phyloP scores from a whole-genome alignment of 2,329 filamentous ascomycete genomes.

The Aspergillus flavus region DNA sequence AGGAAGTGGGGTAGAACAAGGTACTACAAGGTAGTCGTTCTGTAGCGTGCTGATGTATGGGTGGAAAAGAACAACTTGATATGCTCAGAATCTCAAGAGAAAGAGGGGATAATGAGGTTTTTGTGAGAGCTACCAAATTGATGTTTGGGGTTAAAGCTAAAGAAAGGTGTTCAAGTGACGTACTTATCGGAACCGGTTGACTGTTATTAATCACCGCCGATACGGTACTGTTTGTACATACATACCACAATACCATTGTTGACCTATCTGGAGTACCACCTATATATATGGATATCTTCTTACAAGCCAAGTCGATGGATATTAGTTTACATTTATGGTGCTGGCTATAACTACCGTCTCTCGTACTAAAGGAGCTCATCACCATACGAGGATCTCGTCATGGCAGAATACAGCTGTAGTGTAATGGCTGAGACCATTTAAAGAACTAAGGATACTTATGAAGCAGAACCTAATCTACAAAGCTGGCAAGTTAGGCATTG shows the following conservation, averaged over 20 bases:
- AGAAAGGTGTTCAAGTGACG: constrained; percentile 1
- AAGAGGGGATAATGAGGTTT: background rate
- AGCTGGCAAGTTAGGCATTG: background rate
- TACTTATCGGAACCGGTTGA: background rate
- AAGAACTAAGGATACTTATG: background rate
- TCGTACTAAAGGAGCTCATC: background rate
- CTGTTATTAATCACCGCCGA: background rate
- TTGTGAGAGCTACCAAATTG: background rate
- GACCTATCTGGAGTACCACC: background rate
- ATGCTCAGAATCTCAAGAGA: background rate
- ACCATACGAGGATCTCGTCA: no score
- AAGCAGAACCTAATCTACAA: background rate
- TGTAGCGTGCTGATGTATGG: background rate
- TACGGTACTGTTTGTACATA: background rate
- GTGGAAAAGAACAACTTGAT: no score
- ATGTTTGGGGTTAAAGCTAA: background rate
- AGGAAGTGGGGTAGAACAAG: background rate
- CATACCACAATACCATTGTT: background rate
- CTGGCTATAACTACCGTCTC: background rate
- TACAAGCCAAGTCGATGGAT: background rate
- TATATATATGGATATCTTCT: background rate
- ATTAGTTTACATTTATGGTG: background rate
- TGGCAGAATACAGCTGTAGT: background rate
- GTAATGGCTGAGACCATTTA: background rate
- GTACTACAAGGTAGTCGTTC: background rate